A percentile compares a stretch with the other conserved stretches of the same genome.
phyloP scores from a whole-genome alignment of 352 stramenopile genomes.

The Peronospora farinosa region DNA sequence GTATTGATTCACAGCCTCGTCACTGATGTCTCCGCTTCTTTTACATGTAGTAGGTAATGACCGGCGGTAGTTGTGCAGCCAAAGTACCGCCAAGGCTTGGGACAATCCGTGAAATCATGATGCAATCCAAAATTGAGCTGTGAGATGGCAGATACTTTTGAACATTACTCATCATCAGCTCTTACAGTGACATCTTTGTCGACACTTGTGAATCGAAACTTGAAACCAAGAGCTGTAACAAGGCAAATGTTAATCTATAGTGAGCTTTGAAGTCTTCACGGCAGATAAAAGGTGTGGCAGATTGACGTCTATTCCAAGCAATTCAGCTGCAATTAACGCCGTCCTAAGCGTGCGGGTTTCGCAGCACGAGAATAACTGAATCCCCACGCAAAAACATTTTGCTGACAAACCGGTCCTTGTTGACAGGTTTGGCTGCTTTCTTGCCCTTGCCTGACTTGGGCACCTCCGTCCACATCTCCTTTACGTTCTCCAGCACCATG shows the following conservation, averaged over 20 bases:
- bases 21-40: constrained; percentile 2
- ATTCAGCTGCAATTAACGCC: constrained; percentile 19
- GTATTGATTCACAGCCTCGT: constrained; percentile 7
- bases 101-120: constrained; percentile 22
- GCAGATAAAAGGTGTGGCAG: not conserved
- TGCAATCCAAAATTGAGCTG: constrained; percentile 34
- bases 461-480: constrained; percentile 99
- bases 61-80: constrained; percentile 12
- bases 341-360: constrained; percentile 89
- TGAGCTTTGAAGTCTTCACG: not conserved
- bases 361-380: constrained; percentile 98
- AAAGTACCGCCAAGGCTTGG: constrained; percentile 35
- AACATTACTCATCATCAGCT: constrained; percentile 37
- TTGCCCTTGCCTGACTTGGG: constrained; percentile 96
- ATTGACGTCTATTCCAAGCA: constrained; percentile 18
- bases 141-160: constrained; percentile 41
- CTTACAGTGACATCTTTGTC: constrained; percentile 4
- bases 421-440: constrained; percentile 93
- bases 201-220: not conserved
- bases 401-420: constrained; percentile 98
- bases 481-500: constrained; percentile 99
- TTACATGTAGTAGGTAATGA: not conserved
- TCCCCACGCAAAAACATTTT: constrained; percentile 99
- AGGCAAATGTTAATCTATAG: constrained; percentile 2
- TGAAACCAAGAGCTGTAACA: not conserved